Base-by-base conservation (phyloP, 257 asterid genomes). In the Solanum peruvianum region DNA sequence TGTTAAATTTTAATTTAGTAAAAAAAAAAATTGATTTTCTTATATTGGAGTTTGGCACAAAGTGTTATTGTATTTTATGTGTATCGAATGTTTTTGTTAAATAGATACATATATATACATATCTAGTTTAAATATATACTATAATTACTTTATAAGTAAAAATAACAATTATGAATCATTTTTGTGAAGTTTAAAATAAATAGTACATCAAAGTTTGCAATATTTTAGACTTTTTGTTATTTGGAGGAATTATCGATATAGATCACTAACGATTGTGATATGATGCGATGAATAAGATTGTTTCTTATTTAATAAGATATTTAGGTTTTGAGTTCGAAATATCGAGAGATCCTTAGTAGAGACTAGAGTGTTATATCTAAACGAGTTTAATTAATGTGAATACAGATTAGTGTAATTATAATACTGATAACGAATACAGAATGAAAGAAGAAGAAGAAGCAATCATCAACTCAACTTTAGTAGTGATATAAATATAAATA, bases 231-330 rank as follows among this genome's bases (percentile, higher is more conserved):
- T 56, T 9, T 3, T 5, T 33, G 9, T 60, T 11, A 64, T 12
- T 25, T 66, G 72, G 5, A 3, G 16, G 37, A 70, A 31, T 31
- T 7, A 70, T 15, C 4, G 42, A 70, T 13, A 7, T 4, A 23
- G 7, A 23, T 10, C 15, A 23, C 31, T 4, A 62, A 23, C 1
- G 0, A 33, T 3, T 33, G 35, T 33, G 0, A 4, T 62, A 0
- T 23, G 0, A 3, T 10, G 7, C 3, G 16, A 49, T 49, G 3
- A 8, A 15, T 49, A 9, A 49, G 21, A 49, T 49, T 49, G 3
- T 49, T 49, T 1, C 60, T 49, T 15, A 49, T 0, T 49, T 49
- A 49, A 49, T 21, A 49, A 49, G 60, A 1, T 2, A 0, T 15
- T 49, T 49, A 2, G 21, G 3, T 49, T 49, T 49, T 15, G 9